Percentiles rank a stretch among this genome's conserved stretches.
Conservation (phyloP, 2,329 filamentous ascomycete genomes). For the Fonsecaea multimorphosa region DNA sequence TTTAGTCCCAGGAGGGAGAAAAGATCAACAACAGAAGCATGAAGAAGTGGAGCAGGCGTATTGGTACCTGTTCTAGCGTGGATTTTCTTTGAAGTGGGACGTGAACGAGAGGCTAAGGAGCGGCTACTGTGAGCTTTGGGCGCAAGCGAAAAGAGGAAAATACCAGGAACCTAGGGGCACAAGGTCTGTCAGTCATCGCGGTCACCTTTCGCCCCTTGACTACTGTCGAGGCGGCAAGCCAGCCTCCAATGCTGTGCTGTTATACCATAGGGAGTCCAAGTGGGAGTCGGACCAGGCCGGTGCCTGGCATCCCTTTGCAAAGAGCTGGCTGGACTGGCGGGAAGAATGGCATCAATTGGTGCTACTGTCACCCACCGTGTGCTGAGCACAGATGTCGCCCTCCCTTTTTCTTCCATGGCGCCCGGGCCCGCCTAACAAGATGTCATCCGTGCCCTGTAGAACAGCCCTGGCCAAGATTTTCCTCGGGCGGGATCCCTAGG, state of each 20-base stretch:
- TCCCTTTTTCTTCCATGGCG: slow-evolving; percentile 8
- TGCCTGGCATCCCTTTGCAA: not conserved
- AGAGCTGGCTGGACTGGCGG: slow-evolving; percentile 9
- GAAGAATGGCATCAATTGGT: slow-evolving; percentile 15
- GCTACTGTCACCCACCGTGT: not conserved
- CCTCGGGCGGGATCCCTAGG: slow-evolving; percentile 7
- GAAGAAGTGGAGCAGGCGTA: slow-evolving; percentile 22
- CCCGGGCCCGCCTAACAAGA: not conserved
- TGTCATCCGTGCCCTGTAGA: slow-evolving; percentile 6
- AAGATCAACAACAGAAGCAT: slow-evolving; percentile 18
- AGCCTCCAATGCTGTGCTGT: slow-evolving; percentile 14
- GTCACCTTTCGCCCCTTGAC: not conserved
- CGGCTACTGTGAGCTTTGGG: slow-evolving; percentile 26
- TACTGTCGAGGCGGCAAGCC: slow-evolving; percentile 14
- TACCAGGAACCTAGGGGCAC: slow-evolving; percentile 2
- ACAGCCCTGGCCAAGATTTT: slow-evolving; percentile 22
- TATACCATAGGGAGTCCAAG: not conserved
- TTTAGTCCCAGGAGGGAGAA: not conserved
- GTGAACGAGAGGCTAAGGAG: slow-evolving; percentile 25
- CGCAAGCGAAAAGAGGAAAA: slow-evolving; percentile 6
- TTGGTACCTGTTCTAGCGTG: slow-evolving; percentile 33
- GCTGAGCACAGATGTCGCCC: slow-evolving; percentile 1
- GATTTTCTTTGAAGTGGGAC: slow-evolving; percentile 27
- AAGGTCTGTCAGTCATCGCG: not conserved
- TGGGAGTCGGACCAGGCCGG: not conserved